Base-by-base conservation (phyloP, 169 alveolate species). In the Plasmodium cynomolgi region DNA sequence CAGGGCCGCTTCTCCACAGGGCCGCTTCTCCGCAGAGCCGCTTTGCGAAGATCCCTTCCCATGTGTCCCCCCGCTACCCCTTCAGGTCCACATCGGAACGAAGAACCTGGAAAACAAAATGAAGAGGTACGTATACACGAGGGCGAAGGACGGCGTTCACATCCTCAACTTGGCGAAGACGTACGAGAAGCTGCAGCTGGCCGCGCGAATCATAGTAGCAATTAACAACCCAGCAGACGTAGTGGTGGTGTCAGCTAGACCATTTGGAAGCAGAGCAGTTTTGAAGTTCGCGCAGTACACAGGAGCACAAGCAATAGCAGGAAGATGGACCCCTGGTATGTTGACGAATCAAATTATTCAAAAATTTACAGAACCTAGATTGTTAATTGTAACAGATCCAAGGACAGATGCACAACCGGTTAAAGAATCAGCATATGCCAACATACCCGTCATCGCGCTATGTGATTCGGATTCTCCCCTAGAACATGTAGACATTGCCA, bases 261-360 rank as follows among this genome's bases (percentile, higher is more conserved):
- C 98, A 74, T 96, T 97, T 88, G 99, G 99, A 75, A 98, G 99
- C 95, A 98, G 99, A 92, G 99, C 99, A 2, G 99, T 99, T 83
- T 98, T 99, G 83, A 99, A 99, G 97, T 99, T 99, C 96, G 98
- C 99, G 37, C 99, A 98, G 96, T 98, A 98, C 97, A 98, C 99
- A 56, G 99, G 99, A n/a, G 98, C 99, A 73, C 99, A 98, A 95
- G 98, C 99, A 23, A 95, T 98, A 93, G 99, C 99, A 1, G 99
- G 99, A 39, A 98, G 99, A 93, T 99, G 99, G 99, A 98, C 99
- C 29, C 99, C 99, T 20, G 99, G 99, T 68, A 98, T 99, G 92
- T 96, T 99, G 84, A 99, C 99, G 68, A 99, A 99, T 96, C 99
- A 99, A 96, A 99, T 98, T 93, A 98, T 99, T 29, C 98, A 98